Percentiles rank a stretch among this genome's conserved stretches.
Evolutionary conservation across 768 basidiomycete species (phyloP).

Genomic region (Bullera alba): DNA sequence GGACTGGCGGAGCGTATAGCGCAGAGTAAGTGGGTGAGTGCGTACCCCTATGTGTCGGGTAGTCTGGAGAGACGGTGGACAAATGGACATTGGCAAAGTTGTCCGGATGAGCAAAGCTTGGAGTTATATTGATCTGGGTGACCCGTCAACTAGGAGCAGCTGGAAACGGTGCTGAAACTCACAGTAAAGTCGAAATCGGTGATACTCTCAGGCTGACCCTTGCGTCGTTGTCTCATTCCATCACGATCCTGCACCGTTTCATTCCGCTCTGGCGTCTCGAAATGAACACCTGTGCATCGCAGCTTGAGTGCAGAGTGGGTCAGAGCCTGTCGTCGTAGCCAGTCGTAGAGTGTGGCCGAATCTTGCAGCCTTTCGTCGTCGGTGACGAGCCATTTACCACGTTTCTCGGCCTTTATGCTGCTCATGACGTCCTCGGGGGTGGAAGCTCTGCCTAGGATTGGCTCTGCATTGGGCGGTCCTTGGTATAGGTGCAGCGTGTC

Average conservation of each 20-base stretch:
- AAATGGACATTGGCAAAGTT: constrained; percentile 47
- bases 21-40: constrained; percentile 14
- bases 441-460: constrained; percentile 3
- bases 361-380: constrained; percentile 19
- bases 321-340: constrained; percentile 57
- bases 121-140: constrained; percentile 29
- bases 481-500: constrained; percentile 17
- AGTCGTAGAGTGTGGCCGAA: constrained; percentile 62
- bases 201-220: constrained; percentile 21
- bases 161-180: constrained; percentile 9
- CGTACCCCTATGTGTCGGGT: constrained; percentile 9
- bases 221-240: constrained; percentile 4
- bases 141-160: not conserved
- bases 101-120: constrained; percentile 14
- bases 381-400: not conserved
- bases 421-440: constrained; percentile 2
- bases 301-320: constrained; percentile 18
- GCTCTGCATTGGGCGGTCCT: constrained; percentile 21
- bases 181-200: constrained; percentile 37
- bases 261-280: constrained; percentile 61
- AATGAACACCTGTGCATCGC: constrained; percentile 46
- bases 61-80: constrained; percentile 22
- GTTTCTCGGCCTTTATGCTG: constrained; percentile 1
- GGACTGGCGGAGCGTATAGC: not conserved
- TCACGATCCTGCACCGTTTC: constrained; percentile 54